Evolutionary conservation across 2,329 filamentous ascomycete genomes (phyloP), one percentile per base, ranked within the genome.

Genomic region (Plenodomus tracheiphilus): DNA sequence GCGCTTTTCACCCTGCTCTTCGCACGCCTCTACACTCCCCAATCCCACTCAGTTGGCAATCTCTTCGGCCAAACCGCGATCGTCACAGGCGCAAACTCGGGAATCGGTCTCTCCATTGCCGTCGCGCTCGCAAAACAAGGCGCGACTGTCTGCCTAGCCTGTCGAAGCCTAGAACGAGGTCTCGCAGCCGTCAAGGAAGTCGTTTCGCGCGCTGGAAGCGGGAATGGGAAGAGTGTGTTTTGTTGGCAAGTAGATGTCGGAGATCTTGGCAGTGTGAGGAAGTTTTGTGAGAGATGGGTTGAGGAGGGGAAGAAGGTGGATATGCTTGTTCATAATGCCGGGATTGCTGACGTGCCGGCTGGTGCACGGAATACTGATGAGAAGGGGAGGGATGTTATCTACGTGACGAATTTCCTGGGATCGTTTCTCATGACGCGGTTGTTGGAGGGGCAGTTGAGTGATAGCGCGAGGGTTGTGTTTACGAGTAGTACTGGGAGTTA

Each of bases 71-170:
- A 76, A 54, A 78, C 74, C 0, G 73, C 80, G 2, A 65, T 81
- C 8, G 59, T 81, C 15, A 81, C 79, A 6, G 79, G 79, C 18
- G 77, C 77, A 9, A 82, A 78, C 36, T 72, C 75, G 2, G 80
- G 80, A 4, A 63, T 82, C 13, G 80, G 80, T 0, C 72, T 78
- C 2, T 56, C 42, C 11, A 58, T 61, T 10, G 58, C 56, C 2
- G 41, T 46, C 4, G 28, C 50, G 15, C 43, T 57, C 11, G 48
- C 56, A 13, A 49, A 39, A 13, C 54, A 59, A 40, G 54, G 52
- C 17, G 56, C 56, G 8, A 47, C 43, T 7, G 56, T 59, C 1
- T 46, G 49, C 28, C 49, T 59, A 0, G 54, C 56, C 15, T 61
- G 54, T 18, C 58, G 58, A n/a, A 58, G 49, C 18, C 38, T 45